Conservation (phyloP, 495 filamentous ascomycete species). For the Lepidopterella palustris region DNA sequence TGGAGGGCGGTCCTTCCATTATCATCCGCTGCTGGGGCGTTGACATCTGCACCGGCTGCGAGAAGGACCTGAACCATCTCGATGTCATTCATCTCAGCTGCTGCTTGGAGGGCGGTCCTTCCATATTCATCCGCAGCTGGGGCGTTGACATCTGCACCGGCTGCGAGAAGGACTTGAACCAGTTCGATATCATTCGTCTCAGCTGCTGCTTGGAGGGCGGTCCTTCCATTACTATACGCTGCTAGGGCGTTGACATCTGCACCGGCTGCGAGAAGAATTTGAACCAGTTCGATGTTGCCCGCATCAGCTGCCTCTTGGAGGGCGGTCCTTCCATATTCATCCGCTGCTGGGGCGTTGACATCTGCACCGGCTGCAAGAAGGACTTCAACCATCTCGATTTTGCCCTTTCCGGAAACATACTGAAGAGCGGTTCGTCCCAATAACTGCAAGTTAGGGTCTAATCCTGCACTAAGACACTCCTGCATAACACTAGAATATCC, state of each 20-base stretch:
- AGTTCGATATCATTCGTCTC: no score
- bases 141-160: no score
- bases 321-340: neutral
- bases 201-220: neutral
- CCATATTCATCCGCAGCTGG: no score
- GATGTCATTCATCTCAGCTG: no score
- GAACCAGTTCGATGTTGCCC: neutral
- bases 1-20: neutral
- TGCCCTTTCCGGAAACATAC: neutral
- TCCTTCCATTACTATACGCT: neutral
- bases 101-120: no score
- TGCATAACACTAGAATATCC: neutral
- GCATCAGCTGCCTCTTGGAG: neutral
- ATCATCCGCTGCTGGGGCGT: neutral
- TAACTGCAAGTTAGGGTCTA: constrained; percentile 1
- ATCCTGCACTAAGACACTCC: neutral
- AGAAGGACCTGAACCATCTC: neutral
- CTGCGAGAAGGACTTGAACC: no score
- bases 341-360: neutral
- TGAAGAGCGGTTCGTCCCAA: constrained; percentile 2
- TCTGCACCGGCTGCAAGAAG: neutral
- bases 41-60: neutral
- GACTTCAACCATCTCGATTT: neutral
- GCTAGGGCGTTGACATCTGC: neutral
- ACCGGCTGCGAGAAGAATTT: neutral